Conservation (phyloP, 139 green algal species). For the Coelastrella sp. region DNA sequence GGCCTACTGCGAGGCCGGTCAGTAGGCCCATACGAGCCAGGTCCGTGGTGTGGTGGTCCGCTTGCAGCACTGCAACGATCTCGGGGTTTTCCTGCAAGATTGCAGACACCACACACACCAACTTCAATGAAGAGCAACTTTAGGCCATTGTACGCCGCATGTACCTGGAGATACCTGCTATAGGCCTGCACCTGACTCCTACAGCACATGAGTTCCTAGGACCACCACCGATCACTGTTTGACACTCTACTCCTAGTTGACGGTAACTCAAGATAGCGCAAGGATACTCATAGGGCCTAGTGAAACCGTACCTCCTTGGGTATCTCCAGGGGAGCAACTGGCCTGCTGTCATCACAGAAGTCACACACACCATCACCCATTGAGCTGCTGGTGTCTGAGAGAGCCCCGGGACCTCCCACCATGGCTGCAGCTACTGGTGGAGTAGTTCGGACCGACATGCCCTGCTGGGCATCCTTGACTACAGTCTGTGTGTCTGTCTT, state of each 20-base stretch:
- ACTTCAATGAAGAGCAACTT: too few species aligned
- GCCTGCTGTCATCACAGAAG: not conserved
- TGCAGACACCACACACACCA: too few species aligned
- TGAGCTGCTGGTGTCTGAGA: not conserved
- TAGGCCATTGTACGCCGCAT: too few species aligned
- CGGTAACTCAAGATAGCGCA: too few species aligned
- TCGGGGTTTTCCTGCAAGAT: conserved; percentile 28
- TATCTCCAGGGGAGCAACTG: not conserved
- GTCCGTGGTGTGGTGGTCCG: conserved; percentile 30
- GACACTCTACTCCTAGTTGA: too few species aligned
- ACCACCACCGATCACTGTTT: too few species aligned
- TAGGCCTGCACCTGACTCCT: too few species aligned
- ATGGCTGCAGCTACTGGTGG: not conserved
- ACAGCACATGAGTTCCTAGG: too few species aligned
- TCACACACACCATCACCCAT: not conserved
- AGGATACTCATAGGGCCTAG: too few species aligned
- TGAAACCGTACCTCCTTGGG: conserved; percentile 29
- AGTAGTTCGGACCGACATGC: not conserved
- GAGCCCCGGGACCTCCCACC: not conserved
- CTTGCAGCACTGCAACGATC: not conserved
- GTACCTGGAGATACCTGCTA: too few species aligned
- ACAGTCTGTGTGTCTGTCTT: not conserved
- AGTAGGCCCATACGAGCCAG: conserved; percentile 42
- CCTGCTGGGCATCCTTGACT: not conserved
- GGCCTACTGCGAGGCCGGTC: conserved; percentile 74